A percentile compares a stretch with the other conserved stretches of the same genome.
These are phyloP conservation scores for Flaveria linearis DNA, from an alignment of 129 eudicot genomes.

Conservation along the genomic window DNA sequence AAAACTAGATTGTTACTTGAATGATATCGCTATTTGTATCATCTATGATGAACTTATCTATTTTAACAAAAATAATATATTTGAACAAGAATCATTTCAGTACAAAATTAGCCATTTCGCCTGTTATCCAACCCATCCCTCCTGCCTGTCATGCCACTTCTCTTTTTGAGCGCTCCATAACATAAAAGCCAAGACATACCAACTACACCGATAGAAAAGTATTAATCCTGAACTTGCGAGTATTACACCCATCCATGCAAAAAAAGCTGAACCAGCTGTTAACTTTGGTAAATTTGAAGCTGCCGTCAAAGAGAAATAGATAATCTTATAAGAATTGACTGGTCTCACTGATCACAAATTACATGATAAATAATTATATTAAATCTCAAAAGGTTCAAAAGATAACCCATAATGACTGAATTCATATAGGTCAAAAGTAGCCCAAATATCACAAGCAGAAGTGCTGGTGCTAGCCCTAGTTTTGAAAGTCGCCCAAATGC, in stretches of 20 bases:
- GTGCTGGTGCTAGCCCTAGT: slow-evolving; percentile 88
- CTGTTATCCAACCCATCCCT: slow-evolving; percentile 8
- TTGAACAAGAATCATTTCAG: neutral
- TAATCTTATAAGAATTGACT: slow-evolving; percentile 11
- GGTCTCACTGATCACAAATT: neutral
- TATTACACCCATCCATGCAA: slow-evolving; percentile 90
- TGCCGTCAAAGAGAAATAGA: slow-evolving; percentile 35
- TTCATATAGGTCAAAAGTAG: slow-evolving; percentile 67
- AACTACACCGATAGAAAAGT: slow-evolving; percentile 85
- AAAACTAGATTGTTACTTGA: neutral
- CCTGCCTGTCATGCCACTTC: neutral
- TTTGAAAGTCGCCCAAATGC: slow-evolving; percentile 75
- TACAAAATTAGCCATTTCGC: neutral
- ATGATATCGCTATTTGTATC: neutral
- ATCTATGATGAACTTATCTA: neutral
- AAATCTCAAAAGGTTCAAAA: slow-evolving; percentile 6
- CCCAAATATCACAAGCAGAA: slow-evolving; percentile 75
- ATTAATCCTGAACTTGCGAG: slow-evolving; percentile 72
- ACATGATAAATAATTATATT: slow-evolving; percentile 21
- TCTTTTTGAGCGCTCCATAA: neutral
- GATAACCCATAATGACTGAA: slow-evolving; percentile 88
- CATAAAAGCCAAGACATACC: slow-evolving; percentile 46
- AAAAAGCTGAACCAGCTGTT: slow-evolving; percentile 76
- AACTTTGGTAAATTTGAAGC: slow-evolving; percentile 77
- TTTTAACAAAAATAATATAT: too few species aligned